Conservation (phyloP, 805 yeast species). For the Yamadazyma nakazawae region DNA sequence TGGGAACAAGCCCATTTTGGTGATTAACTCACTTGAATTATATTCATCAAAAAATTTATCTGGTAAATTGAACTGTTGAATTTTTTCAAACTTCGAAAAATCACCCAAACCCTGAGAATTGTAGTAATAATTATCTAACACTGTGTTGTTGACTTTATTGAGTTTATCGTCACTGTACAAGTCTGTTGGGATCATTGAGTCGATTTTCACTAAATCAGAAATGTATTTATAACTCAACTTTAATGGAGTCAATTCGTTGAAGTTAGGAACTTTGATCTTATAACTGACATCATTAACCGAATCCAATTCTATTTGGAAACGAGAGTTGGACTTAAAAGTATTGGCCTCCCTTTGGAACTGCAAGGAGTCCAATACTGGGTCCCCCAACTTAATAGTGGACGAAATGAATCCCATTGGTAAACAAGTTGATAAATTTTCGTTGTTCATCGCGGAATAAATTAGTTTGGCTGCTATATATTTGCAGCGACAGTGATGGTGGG, state of each 20-base stretch:
- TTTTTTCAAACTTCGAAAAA: constrained; percentile 75
- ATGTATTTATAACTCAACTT: constrained; percentile 64
- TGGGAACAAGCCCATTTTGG: constrained; percentile 80
- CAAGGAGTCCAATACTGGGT: constrained; percentile 19
- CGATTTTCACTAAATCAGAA: constrained; percentile 53
- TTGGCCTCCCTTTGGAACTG: constrained; percentile 30
- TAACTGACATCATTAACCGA: constrained; percentile 40
- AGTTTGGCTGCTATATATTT: no score
- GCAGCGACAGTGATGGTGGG: background rate
- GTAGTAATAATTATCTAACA: constrained; percentile 63
- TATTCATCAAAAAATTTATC: constrained; percentile 75
- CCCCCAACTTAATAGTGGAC: constrained; percentile 11
- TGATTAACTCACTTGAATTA: constrained; percentile 59
- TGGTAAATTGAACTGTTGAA: constrained; percentile 68
- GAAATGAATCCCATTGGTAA: constrained; percentile 19
- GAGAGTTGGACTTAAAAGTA: constrained; percentile 3
- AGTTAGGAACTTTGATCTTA: constrained; percentile 46
- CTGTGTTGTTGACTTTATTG: constrained; percentile 37
- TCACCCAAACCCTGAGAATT: constrained; percentile 45
- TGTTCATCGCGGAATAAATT: constrained; percentile 4
- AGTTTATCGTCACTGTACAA: constrained; percentile 56
- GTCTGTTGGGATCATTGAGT: constrained; percentile 54
- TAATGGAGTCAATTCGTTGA: constrained; percentile 49
- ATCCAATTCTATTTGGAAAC: constrained; percentile 19
- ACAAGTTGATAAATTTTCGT: constrained; percentile 6